phyloP scores from a whole-genome alignment of 192 early-diverging fungal species.

The Umbelopsis sp. region DNA sequence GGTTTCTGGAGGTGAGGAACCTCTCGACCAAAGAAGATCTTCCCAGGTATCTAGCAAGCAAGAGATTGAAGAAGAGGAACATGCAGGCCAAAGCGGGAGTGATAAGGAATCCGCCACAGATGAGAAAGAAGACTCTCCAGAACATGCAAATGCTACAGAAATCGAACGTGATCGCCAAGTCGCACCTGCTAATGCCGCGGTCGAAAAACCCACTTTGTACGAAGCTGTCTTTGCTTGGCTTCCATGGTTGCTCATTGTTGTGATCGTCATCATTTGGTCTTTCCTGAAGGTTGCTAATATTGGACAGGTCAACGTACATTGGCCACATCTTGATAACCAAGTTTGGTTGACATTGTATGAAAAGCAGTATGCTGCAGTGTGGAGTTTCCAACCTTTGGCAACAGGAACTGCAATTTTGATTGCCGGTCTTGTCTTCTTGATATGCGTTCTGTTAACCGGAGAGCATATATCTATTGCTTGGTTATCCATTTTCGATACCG shows the following conservation, averaged over 20 bases:
- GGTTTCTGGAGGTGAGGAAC: neutral
- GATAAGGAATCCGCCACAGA: neutral
- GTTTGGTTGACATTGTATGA: constrained; percentile 41
- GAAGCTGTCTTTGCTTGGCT: constrained; percentile 34
- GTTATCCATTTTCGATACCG: constrained; percentile 20
- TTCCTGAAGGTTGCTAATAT: constrained; percentile 21
- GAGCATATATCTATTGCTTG: constrained; percentile 21
- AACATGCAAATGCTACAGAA: neutral
- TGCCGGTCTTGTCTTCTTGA: constrained; percentile 18
- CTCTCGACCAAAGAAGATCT: neutral
- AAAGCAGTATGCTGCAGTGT: constrained; percentile 36
- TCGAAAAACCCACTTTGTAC: constrained; percentile 22
- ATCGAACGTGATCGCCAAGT: neutral
- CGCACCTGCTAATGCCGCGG: neutral
- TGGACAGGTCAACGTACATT: constrained; percentile 27
- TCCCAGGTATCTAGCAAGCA: neutral
- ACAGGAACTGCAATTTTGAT: constrained; percentile 40
- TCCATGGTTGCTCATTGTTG: constrained; percentile 38
- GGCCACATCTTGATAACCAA: constrained; percentile 35
- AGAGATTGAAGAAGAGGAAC: neutral
- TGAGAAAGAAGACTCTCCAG: neutral
- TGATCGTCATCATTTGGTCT: constrained; percentile 38
- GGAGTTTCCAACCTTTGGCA: constrained; percentile 40
- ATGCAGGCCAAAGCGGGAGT: neutral
- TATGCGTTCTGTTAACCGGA: constrained; percentile 28